Base-by-base conservation (phyloP, 2,329 filamentous ascomycete genomes). In the Fusarium succisae region DNA sequence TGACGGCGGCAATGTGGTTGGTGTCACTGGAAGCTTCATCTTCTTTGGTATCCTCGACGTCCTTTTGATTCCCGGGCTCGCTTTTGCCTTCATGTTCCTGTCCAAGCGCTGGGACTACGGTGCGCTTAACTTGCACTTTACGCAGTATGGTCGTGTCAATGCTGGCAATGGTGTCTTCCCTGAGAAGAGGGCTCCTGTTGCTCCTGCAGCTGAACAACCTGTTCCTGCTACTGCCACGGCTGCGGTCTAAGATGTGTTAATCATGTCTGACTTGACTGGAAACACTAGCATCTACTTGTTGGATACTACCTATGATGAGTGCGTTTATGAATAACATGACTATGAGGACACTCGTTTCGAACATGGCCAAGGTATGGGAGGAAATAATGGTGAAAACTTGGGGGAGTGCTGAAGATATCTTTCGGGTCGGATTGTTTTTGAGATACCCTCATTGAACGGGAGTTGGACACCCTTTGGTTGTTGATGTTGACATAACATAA, bases 31-130 rank as follows among this genome's bases (percentile, higher is more conserved):
- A 57, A 75, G 69, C 56, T 50, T 65, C 47, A 37, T 74, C 56
- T 74, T 86, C 80, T 89, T 87, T 69, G 88, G 88, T 51, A 80
- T 89, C 47, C 82, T 90, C 32, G 88, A 90, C 70, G 41, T 80
- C 18, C 79, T 89, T 10, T 77, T 88, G 68, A 64, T 88, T 7
- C 85, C 86, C 17, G 83, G 84, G 22, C 71, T 87, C 18, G 80
- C 84, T 45, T 80, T 84, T 30, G 80, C 81, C 61, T 83, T 87
- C 74, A 66, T 88, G 50, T 59, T 84, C 76, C 78, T 88, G 11
- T 81, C 86, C 17, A 81, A 83, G 68, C 80, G 78, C 28, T 89
- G 88, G 87, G 87, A 90, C 78, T 89, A 87, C 69, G 81, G 81
- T 69, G 78, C 80, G 39, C 79, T 90, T 66, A 87, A 87, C 79